Conservation (phyloP, 179 eudicot species). For the Camellia oleifera region DNA sequence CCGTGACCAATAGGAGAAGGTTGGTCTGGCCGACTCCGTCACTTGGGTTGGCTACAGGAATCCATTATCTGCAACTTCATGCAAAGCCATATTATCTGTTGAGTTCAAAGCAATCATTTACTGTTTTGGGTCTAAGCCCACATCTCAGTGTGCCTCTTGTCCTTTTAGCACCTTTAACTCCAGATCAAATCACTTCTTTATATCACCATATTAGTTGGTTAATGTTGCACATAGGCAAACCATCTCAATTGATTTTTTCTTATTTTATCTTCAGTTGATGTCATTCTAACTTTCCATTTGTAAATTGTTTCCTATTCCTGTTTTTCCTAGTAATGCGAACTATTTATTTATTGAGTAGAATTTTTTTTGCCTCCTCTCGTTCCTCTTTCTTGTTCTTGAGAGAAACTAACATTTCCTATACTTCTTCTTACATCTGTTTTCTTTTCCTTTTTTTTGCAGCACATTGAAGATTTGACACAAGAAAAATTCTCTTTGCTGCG, state of each 20-base stretch:
- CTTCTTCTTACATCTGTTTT: background rate
- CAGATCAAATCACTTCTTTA: background rate
- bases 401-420: background rate
- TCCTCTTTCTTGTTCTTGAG: background rate
- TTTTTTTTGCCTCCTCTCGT: background rate
- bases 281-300: background rate
- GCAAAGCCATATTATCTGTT: background rate
- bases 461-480: conserved; percentile 97
- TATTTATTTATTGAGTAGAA: background rate
- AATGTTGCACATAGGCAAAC: background rate
- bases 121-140: background rate
- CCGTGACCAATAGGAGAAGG: background rate
- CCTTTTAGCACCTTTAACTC: background rate
- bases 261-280: background rate
- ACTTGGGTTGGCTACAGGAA: background rate
- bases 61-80: background rate
- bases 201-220: background rate
- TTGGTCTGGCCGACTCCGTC: background rate
- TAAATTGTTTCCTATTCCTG: background rate
- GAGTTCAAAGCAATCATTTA: background rate
- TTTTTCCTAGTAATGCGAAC: background rate
- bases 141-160: background rate
- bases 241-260: background rate
- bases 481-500: conserved; percentile 96
- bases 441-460: conserved; percentile 40